phyloP scores from a whole-genome alignment of 2,329 filamentous ascomycete species.

The Raffaelea ambrosiae region DNA sequence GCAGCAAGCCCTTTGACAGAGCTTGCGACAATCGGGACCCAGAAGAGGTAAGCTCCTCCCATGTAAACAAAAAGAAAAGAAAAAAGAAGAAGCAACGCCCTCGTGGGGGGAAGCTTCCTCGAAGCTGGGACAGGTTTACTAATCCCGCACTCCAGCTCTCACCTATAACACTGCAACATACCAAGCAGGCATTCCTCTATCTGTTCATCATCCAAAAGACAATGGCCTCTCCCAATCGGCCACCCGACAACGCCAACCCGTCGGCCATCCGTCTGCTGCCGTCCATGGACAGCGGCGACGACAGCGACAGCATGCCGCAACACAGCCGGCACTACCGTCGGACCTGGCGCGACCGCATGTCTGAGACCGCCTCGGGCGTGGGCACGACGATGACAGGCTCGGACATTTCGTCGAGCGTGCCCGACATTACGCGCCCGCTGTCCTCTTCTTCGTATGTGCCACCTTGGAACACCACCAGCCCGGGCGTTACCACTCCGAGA shows the following conservation, averaged over 20 bases:
- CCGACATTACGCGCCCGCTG: neutral
- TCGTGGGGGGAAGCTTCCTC: neutral
- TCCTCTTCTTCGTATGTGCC: neutral
- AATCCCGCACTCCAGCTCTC: no score
- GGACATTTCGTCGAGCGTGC: no score
- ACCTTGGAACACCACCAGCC: slow-evolving; percentile 10
- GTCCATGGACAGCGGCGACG: slow-evolving; percentile 38
- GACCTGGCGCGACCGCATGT: neutral
- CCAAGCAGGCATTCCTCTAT: no score
- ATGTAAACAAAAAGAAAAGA: neutral
- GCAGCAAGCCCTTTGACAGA: no score
- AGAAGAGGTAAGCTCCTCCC: no score
- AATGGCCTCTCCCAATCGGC: slow-evolving; percentile 45
- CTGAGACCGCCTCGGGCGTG: neutral
- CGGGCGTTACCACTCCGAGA: slow-evolving; percentile 14
- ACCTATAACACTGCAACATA: neutral
- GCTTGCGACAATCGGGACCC: no score
- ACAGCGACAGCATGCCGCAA: neutral
- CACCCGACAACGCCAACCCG: slow-evolving; percentile 44
- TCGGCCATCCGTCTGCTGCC: slow-evolving; percentile 54
- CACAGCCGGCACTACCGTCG: neutral
- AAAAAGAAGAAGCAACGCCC: neutral
- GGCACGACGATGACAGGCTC: no score
- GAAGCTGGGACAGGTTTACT: neutral
- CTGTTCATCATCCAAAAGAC: neutral